These are phyloP conservation scores for Fusarium equiseti DNA, from an alignment of 2,329 filamentous ascomycete species.

Conservation along the genomic window DNA sequence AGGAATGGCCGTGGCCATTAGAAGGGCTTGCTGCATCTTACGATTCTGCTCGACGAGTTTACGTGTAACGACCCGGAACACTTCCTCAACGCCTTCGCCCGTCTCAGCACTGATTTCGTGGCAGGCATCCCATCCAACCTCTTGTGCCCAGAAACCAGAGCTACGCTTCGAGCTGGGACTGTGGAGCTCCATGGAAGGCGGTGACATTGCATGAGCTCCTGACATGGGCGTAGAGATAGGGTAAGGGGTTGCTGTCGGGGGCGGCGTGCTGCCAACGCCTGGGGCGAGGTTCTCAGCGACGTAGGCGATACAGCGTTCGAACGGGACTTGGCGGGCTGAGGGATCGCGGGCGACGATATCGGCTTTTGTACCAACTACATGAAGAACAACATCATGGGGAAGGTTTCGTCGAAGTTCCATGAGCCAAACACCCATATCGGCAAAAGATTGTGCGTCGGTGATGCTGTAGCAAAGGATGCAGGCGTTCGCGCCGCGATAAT, in stretches of 20 bases:
- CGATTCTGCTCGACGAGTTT: conserved; percentile 74
- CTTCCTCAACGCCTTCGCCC: conserved; percentile 95
- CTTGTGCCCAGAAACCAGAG: conserved; percentile 89
- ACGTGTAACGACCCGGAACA: conserved; percentile 79
- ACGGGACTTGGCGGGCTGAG: conserved; percentile 82
- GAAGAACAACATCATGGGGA: conserved; percentile 82
- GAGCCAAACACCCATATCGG: conserved; percentile 93
- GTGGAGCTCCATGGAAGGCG: conserved; percentile 62
- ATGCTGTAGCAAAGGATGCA: conserved; percentile 96
- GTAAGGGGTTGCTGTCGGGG: conserved; percentile 68
- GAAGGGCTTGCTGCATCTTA: conserved; percentile 70
- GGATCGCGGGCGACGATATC: conserved; percentile 92
- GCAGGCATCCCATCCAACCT: conserved; percentile 95
- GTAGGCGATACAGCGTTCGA: conserved; percentile 95
- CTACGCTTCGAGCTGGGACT: conserved; percentile 74
- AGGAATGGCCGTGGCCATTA: conserved; percentile 66
- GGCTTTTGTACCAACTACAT: conserved; percentile 94
- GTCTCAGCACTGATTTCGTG: conserved; percentile 96
- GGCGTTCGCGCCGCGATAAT: conserved; percentile 95
- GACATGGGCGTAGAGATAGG: conserved; percentile 43
- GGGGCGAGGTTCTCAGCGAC: conserved; percentile 92
- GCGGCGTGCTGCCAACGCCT: conserved; percentile 73
- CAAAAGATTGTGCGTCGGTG: conserved; percentile 85
- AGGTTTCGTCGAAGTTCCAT: conserved; percentile 85
- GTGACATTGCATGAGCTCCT: conserved; percentile 34